Evolutionary conservation across 1,139 yeast species (phyloP).

Genomic region (Pichia sp.): DNA sequence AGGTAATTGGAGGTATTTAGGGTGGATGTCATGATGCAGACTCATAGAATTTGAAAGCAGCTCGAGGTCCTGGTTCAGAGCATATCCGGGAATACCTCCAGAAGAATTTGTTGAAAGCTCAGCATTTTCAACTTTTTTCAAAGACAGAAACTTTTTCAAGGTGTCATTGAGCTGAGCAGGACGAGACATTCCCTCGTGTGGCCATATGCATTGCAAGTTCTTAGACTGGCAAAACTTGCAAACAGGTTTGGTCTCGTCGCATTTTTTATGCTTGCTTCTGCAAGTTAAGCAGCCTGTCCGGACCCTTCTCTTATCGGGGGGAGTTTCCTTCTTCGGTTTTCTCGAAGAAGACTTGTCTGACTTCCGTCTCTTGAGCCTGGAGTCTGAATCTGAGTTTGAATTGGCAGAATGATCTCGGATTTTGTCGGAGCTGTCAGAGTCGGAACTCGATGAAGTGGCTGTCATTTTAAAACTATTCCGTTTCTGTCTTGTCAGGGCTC

Average conservation of each 20-base stretch:
- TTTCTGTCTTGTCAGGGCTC: slow-evolving; percentile 8
- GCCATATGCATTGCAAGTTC: slow-evolving; percentile 40
- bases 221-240: slow-evolving; percentile 38
- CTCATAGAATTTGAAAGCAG: background rate
- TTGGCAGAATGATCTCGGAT: background rate
- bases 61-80: background rate
- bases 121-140: slow-evolving; percentile 11
- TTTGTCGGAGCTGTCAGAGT: slow-evolving; percentile 5
- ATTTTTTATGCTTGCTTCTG: slow-evolving; percentile 42
- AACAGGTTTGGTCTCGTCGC: slow-evolving; percentile 42
- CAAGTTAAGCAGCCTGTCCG: slow-evolving; percentile 46
- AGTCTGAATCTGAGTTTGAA: background rate
- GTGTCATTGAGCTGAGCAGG: slow-evolving; percentile 24
- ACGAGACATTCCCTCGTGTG: slow-evolving; percentile 28
- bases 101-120: background rate
- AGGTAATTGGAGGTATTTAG: slow-evolving; percentile 13
- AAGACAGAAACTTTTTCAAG: slow-evolving; percentile 25
- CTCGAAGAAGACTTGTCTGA: background rate
- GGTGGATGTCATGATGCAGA: background rate
- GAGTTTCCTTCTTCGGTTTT: slow-evolving; percentile 26
- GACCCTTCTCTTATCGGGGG: slow-evolving; percentile 35
- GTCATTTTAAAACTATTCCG: background rate
- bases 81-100: background rate
- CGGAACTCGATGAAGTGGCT: slow-evolving; percentile 1
- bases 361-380: slow-evolving; percentile 3